Evolutionary conservation across 495 filamentous ascomycete genomes (phyloP), one percentile per base, ranked within the genome.

Genomic region (Neurospora sp.): DNA sequence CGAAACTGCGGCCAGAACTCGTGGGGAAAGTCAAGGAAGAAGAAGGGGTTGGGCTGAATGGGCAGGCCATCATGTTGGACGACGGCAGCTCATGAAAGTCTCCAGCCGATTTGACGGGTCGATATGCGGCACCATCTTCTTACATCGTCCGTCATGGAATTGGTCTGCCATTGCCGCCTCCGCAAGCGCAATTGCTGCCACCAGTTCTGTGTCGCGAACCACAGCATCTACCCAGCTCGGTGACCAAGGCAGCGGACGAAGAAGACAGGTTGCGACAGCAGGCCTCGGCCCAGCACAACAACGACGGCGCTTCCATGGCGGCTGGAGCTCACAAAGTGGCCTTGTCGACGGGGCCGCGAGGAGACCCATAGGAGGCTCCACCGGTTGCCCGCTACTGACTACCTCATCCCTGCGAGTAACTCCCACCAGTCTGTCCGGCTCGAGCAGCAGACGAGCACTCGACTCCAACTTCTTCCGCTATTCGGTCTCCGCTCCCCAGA

Each of bases 71-170:
- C 79, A 87, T 87, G 85, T 78, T 79, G 74, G 79, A 79, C 82
- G 78, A 82, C 54, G 54, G 54, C 81, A 82, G 79, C 85, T 80
- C 85, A 87, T 87, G 85, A 86, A 83, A 85, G 80, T 84, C 81
- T 78, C 82, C 74, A 84, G 78, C 78, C 83, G 82, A 83, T 83
- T 85, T 80, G 83, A 87, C 79, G 81, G 84, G 82, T 84, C 83
- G 82, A 83, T 83, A 83, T 85, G 82, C 83, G 83, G 84, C 83
- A 80, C 83, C 77, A 81, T 85, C 76, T 78, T 82, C 72, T 78
- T 81, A 74, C 77, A 75, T 79, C 81, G 81, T 79, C 78, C 80
- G 76, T 79, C 78, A 75, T 79, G 76, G 77, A 79, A 69, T 73
- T 78, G 77, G 75, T 75, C 75, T 74, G 72, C 80, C 73, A 70